phyloP scores from a whole-genome alignment of 2,329 filamentous ascomycete genomes.

The Lomentospora prolificans region DNA sequence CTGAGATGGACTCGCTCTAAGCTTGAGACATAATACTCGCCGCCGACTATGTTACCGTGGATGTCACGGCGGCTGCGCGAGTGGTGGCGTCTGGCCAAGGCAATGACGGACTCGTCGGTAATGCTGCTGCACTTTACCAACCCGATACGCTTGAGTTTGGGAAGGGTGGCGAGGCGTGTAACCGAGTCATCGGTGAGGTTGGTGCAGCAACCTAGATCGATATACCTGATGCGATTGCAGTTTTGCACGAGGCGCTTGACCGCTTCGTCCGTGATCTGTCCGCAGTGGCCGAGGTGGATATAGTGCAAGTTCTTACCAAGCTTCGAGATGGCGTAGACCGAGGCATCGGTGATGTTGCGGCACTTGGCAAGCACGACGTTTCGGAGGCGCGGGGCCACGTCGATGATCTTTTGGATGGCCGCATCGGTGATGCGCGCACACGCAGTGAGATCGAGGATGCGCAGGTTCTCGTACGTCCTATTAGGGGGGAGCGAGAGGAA shows the following conservation, averaged over 20 bases:
- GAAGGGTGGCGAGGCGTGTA: constrained; percentile 70
- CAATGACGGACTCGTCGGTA: constrained; percentile 80
- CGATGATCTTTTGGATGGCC: constrained; percentile 80
- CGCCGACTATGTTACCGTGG: constrained; percentile 35
- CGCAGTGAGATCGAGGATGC: constrained; percentile 88
- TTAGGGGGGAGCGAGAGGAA: constrained; percentile 68
- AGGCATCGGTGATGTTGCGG: constrained; percentile 78
- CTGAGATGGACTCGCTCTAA: constrained; percentile 92
- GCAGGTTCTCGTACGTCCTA: constrained; percentile 71
- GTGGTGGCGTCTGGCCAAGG: constrained; percentile 60
- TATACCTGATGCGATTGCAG: constrained; percentile 94
- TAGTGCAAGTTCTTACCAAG: constrained; percentile 96
- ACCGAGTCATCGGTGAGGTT: constrained; percentile 84
- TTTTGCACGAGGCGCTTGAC: constrained; percentile 73
- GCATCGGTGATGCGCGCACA: constrained; percentile 77
- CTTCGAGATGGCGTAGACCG: constrained; percentile 77
- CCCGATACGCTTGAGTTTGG: constrained; percentile 89
- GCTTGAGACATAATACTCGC: constrained; percentile 50
- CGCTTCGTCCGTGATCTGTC: constrained; percentile 79
- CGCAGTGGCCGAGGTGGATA: constrained; percentile 89
- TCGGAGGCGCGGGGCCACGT: constrained; percentile 74
- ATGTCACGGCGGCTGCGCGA: constrained; percentile 37
- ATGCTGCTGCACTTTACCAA: constrained; percentile 89
- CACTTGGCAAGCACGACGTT: constrained; percentile 95
- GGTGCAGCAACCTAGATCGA: constrained; percentile 90